Conservation (phyloP, 805 yeast genomes). For the Candida odintsovae region DNA sequence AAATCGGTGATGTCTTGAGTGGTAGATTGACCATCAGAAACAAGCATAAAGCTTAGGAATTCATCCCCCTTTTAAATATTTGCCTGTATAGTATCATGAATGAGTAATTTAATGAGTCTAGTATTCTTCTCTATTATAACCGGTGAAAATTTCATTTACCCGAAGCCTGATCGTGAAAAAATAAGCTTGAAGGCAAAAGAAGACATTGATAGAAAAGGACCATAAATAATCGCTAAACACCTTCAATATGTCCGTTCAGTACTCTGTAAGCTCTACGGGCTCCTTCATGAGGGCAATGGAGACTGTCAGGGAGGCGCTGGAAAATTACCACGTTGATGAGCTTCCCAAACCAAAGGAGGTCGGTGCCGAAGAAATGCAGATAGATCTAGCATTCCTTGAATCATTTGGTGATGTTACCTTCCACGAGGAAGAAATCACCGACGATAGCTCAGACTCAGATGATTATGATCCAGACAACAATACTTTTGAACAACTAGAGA, state of each 20-base stretch:
- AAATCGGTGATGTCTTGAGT: conserved; percentile 63
- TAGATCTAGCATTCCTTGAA: conserved; percentile 32
- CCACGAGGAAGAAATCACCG: conserved; percentile 15
- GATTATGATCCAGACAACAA: conserved; percentile 8
- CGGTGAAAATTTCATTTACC: not conserved
- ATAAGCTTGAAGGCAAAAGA: not conserved
- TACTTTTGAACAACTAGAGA: conserved; percentile 16
- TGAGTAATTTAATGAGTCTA: not conserved
- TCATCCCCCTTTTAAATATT: not conserved
- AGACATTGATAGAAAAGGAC: not conserved
- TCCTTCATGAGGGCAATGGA: conserved; percentile 79
- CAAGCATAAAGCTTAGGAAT: conserved; percentile 12
- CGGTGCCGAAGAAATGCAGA: conserved; percentile 30
- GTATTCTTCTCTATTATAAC: not conserved
- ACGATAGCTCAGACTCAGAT: conserved; percentile 9
- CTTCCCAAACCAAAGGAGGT: conserved; percentile 30
- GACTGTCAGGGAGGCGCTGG: conserved; percentile 51
- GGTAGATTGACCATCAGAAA: conserved; percentile 56
- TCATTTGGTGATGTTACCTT: conserved; percentile 27
- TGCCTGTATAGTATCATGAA: not conserved
- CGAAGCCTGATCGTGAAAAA: not conserved
- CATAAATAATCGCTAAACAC: not conserved
- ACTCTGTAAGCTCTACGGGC: conserved; percentile 58
- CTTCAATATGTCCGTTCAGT: conserved; percentile 38
- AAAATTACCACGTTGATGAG: conserved; percentile 21